Conservation (phyloP, 441 rosid species). For the Erysimum cheiri region DNA sequence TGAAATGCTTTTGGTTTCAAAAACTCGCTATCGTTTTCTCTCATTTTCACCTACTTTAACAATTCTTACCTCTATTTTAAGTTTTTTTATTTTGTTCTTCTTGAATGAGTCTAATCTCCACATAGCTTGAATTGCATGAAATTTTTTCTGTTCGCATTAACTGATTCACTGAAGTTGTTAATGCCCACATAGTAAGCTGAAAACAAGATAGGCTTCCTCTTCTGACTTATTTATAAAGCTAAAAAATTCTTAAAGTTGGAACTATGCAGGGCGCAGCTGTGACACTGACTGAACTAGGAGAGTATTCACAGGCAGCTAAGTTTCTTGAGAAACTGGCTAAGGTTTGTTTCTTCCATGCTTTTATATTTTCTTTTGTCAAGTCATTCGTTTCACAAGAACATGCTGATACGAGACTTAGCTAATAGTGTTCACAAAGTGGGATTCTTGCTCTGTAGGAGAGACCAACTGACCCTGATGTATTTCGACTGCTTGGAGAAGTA, state of each 20-base stretch:
- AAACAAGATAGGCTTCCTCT: constrained; percentile 23
- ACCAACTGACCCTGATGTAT: constrained; percentile 79
- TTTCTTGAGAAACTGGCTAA: constrained; percentile 78
- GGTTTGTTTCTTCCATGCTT: constrained; percentile 54
- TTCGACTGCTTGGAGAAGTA: constrained; percentile 91
- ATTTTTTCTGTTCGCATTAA: background rate
- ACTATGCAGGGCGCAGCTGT: constrained; percentile 88
- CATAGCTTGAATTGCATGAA: constrained; percentile 12
- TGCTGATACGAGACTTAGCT: constrained; percentile 33
- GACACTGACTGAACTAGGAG: constrained; percentile 84
- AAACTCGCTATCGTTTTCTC: background rate
- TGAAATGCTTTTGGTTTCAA: constrained; percentile 4
- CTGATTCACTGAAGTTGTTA: constrained; percentile 7
- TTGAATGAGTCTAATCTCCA: background rate
- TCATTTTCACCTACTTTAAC: background rate
- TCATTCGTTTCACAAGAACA: constrained; percentile 22
- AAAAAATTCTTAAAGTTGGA: constrained; percentile 36
- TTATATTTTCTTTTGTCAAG: constrained; percentile 28
- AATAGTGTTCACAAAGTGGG: constrained; percentile 34
- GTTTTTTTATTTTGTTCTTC: background rate
- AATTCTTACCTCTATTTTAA: no score
- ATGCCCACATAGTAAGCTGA: background rate
- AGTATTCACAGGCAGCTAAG: constrained; percentile 66
- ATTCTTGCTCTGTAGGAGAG: constrained; percentile 64
- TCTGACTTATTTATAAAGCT: constrained; percentile 19